Percentiles rank a stretch among this genome's conserved stretches.
Evolutionary conservation across 208 protist species (phyloP).

Genomic region (Acanthamoeba triangularis): DNA sequence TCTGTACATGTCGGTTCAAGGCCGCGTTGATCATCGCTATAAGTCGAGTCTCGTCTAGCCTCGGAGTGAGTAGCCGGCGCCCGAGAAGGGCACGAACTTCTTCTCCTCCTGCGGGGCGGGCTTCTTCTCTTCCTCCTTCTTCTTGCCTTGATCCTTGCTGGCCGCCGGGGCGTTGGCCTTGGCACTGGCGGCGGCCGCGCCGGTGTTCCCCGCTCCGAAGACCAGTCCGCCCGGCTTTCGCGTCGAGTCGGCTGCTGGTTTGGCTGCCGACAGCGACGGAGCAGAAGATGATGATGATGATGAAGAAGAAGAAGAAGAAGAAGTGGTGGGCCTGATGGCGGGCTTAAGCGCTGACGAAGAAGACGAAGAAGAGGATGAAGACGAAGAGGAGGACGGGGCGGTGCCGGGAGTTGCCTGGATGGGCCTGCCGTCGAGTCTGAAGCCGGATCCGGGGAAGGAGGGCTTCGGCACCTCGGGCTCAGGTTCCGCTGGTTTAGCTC

Average conservation of each 20-base stretch:
- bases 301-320: slow-evolving; percentile 40
- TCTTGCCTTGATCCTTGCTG: background rate
- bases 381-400: background rate
- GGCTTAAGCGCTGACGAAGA: background rate
- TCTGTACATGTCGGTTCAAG: slow-evolving; percentile 10
- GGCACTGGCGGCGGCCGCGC: background rate
- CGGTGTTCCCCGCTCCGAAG: background rate
- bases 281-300: no score
- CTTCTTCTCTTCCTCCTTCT: slow-evolving; percentile 25
- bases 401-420: background rate
- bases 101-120: background rate
- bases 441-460: slow-evolving; percentile 7
- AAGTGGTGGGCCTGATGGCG: background rate
- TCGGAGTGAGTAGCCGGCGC: slow-evolving; percentile 52
- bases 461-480: background rate
- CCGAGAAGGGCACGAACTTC: slow-evolving; percentile 71
- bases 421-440: slow-evolving; percentile 44
- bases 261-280: background rate
- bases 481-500: background rate
- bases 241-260: background rate
- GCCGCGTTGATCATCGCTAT: background rate
- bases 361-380: slow-evolving; percentile 57
- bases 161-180: background rate
- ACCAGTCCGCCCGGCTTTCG: slow-evolving; percentile 45
- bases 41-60: background rate